Evolutionary conservation across 2,329 filamentous ascomycete species (phyloP), one percentile per base, ranked within the genome.

Genomic region (Fusarium sp.): DNA sequence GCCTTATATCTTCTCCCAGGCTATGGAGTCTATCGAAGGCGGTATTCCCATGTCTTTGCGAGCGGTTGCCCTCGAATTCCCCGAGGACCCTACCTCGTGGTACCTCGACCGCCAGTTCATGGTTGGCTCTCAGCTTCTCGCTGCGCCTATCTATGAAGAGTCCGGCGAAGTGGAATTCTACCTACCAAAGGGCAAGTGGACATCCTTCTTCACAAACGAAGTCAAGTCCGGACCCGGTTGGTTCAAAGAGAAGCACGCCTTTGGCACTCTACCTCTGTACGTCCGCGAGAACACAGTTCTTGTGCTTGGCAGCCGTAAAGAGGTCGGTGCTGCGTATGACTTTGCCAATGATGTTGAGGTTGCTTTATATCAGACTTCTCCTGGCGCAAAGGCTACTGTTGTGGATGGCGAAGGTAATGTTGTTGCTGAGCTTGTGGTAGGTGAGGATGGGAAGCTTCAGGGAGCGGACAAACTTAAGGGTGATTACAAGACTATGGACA

Each of bases 31-130:
- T 23, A 77, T 78, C 40, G 79, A 79, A 17, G 80, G 82, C 3
- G 89, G 89, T 1, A 83, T 86, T 65, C 88, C 89, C 5, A 82
- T 90, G 17, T 83, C 85, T 70, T 85, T 92, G 67, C 80, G 90
- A 37, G 85, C 90, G 20, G 84, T 90, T 75, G 88, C 88, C 59
- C 80, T 92, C 32, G 90, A 93, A 77, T 93, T 92, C 71, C 90
- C 89, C 3, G 83, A 88, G 3, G 91, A 93, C 71, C 84, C 85
- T n/a, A 91, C 87, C 6, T 81, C 86, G 0, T 92, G 90, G 85
- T 83, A 82, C 51, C 82, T 91, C 45, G 90, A 93, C 76, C 85
- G 88, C 32, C 88, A 92, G 75, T 93, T 92, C 77, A 90, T 93
- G 87, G 81, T 93, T n/a, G 91, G 91, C 3, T 83, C 84, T 17